phyloP scores from a whole-genome alignment of 805 yeast genomes.

The Nematodospora valgi region DNA sequence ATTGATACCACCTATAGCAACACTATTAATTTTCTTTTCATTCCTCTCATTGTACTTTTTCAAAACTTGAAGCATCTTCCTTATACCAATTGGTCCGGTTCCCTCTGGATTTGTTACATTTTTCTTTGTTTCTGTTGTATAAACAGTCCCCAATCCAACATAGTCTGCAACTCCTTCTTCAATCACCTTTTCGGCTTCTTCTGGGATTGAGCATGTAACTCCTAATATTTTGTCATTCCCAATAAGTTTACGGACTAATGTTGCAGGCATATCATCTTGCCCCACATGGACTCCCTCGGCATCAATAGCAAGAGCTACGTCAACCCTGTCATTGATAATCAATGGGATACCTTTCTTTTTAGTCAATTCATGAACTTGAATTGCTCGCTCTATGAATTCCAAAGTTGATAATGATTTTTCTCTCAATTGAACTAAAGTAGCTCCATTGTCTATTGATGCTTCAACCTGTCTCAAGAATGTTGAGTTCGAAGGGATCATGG shows the following conservation, averaged over 20 bases:
- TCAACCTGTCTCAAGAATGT: constrained; percentile 59
- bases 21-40: constrained; percentile 48
- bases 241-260: constrained; percentile 54
- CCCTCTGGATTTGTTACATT: constrained; percentile 47
- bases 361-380: constrained; percentile 59
- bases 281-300: constrained; percentile 95
- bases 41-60: constrained; percentile 17
- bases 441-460: constrained; percentile 66
- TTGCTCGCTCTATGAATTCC: constrained; percentile 63
- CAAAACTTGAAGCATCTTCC: constrained; percentile 49
- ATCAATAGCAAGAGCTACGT: constrained; percentile 83
- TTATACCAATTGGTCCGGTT: constrained; percentile 64
- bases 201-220: constrained; percentile 60
- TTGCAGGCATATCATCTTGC: constrained; percentile 78
- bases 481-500: constrained; percentile 57
- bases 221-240: constrained; percentile 81
- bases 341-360: constrained; percentile 61
- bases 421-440: constrained; percentile 76
- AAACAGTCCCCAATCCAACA: constrained; percentile 81
- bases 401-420: constrained; percentile 72
- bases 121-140: constrained; percentile 69
- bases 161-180: constrained; percentile 61
- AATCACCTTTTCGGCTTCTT: constrained; percentile 53
- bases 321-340: constrained; percentile 82
- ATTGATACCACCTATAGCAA: constrained; percentile 79